Base-by-base conservation (phyloP, 1,139 yeast genomes). In the Sugiyamaella sp. region DNA sequence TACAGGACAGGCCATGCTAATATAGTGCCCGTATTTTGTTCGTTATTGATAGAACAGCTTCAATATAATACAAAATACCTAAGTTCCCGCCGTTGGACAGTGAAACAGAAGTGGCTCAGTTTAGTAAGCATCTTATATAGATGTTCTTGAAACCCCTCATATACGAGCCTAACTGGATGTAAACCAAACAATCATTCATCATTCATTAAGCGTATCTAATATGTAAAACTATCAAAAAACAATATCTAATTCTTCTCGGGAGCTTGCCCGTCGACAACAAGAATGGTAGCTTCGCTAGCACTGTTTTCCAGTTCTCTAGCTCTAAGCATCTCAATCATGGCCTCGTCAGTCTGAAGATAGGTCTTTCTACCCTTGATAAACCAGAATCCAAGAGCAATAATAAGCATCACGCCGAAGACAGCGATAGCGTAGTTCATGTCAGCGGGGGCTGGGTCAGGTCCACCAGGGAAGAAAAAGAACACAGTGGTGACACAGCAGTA, bases 401-500 rank as follows among this genome's bases (percentile, higher is more conserved):
- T 53, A 45, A 56, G 21, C 60, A 58, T 57, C 37, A 57, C 58
- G 1, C 60, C 61, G 45, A 58, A 57, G 22, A 57, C 61, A 3
- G 60, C 60, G 39, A 57, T 56, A 17, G 61, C 59, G 43, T 57
- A 58, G 45, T 58, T 58, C 61, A 58, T 58, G 44, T 58, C 56
- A 37, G 51, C 45, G 9, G 55, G 50, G 19, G 53, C 48, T 4
- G 60, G 59, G 38, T 52, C 38, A 9, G 56, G 54, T 2, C 51
- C 42, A 14, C 53, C 54, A 9, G 61, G 61, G 58, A 58, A 80
- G 52, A 57, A 56, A 48, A 59, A 59, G 47, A 59, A 57, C 12
- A 57, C 58, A 4, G 60, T 53, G 14, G 60, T 59, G 44, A 58
- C 43, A 32, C 51, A 41, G 41, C 60, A 56, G 46, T 58, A 58